Percentiles rank a stretch among this genome's conserved stretches.
Conservation (phyloP, 768 basidiomycete species). For the Trametes cingulata region DNA sequence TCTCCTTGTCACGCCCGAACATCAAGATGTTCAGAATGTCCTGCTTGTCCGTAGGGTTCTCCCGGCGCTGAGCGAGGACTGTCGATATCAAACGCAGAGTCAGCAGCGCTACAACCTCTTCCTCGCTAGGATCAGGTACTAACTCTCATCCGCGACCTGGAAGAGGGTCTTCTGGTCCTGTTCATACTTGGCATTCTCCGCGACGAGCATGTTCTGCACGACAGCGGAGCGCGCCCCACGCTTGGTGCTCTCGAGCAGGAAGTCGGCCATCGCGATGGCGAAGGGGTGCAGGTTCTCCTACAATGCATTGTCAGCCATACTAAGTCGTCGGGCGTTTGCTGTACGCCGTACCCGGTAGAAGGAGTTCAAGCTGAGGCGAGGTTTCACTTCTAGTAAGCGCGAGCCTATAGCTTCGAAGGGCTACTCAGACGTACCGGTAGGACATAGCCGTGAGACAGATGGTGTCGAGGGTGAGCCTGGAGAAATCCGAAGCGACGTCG, state of each 20-base stretch:
- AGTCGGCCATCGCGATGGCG: constrained; percentile 43
- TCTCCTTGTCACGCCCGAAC: constrained; percentile 43
- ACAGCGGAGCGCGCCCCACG: constrained; percentile 38
- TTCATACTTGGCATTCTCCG: constrained; percentile 41
- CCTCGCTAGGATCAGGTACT: constrained; percentile 1
- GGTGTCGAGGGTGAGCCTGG: constrained; percentile 48
- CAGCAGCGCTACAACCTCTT: background rate
- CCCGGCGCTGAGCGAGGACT: constrained; percentile 43
- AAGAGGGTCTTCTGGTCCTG: constrained; percentile 42
- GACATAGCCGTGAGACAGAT: constrained; percentile 47
- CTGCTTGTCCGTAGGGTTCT: constrained; percentile 39
- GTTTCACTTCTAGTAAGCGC: background rate
- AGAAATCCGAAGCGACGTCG: constrained; percentile 47
- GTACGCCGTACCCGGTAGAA: constrained; percentile 39
- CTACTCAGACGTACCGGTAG: constrained; percentile 37
- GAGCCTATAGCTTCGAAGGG: too few species aligned
- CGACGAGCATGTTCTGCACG: constrained; percentile 37
- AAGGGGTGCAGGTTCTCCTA: constrained; percentile 42
- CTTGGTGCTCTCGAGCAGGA: constrained; percentile 39
- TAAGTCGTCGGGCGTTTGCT: background rate
- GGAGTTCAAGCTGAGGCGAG: constrained; percentile 41
- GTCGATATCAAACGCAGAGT: background rate
- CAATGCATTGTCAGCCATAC: background rate
- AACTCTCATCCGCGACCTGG: constrained; percentile 42
- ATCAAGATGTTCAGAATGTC: constrained; percentile 49